phyloP scores from a whole-genome alignment of 1,284 basidiomycete genomes.

The Pascua guehoae region DNA sequence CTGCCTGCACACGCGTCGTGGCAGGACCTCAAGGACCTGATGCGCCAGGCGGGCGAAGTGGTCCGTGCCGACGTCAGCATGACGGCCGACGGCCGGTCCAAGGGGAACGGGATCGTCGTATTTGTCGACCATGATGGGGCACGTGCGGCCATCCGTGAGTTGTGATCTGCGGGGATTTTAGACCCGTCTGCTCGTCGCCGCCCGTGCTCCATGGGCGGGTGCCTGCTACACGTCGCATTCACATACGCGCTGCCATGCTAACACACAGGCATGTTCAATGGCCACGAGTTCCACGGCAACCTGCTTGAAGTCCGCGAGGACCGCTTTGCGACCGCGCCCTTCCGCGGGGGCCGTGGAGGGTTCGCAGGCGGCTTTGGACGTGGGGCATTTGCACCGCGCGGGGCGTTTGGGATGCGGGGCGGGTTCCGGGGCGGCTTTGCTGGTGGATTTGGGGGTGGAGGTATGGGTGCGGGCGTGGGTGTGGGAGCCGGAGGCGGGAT shows the following conservation, averaged over 20 bases:
- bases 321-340: constrained; percentile 70
- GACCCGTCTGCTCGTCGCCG: too few relatives aligned
- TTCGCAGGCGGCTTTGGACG: constrained; percentile 53
- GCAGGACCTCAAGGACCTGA: constrained; percentile 97
- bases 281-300: constrained; percentile 90
- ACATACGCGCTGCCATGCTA: too few relatives aligned
- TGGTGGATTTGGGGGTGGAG: constrained; percentile 50
- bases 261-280: constrained; percentile 77
- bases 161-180: constrained; percentile 2
- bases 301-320: constrained; percentile 92
- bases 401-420: constrained; percentile 57
- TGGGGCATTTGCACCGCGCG: constrained; percentile 48
- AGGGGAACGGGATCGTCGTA: constrained; percentile 91
- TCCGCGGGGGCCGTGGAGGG: constrained; percentile 55
- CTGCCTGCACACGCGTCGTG: constrained; percentile 92
- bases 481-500: not conserved
- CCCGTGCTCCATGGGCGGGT: too few relatives aligned
- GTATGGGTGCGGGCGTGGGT: constrained; percentile 1
- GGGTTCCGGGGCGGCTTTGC: constrained; percentile 53
- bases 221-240: too few relatives aligned
- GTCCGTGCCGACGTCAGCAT: constrained; percentile 92
- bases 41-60: constrained; percentile 89
- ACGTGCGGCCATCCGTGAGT: constrained; percentile 79
- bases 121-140: constrained; percentile 89
- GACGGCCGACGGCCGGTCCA: constrained; percentile 83